Evolutionary conservation across 2,329 filamentous ascomycete genomes (phyloP).

Genomic region (Penicillium sp.): DNA sequence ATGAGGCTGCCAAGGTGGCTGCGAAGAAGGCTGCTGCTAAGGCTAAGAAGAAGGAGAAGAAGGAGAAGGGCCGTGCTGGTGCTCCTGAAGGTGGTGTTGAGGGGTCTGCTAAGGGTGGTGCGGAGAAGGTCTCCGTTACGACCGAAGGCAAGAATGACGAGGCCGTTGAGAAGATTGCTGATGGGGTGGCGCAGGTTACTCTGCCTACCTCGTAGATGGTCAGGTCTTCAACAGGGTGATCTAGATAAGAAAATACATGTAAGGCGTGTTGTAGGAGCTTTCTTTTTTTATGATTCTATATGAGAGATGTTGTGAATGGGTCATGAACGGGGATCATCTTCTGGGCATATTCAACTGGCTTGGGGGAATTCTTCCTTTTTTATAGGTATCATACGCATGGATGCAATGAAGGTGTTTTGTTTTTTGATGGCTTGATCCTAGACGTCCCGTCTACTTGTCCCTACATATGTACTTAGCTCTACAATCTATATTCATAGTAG

Average conservation of each 20-base stretch:
- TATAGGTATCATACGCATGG: slow-evolving; percentile 4
- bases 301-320: slow-evolving; percentile 8
- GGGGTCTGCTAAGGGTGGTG: slow-evolving; percentile 36
- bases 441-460: not conserved
- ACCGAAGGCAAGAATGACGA: slow-evolving; percentile 31
- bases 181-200: slow-evolving; percentile 44
- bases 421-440: not conserved
- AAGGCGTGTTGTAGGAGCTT: slow-evolving; percentile 3
- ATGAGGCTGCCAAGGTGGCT: slow-evolving; percentile 41
- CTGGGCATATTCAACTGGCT: slow-evolving; percentile 5
- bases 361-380: slow-evolving; percentile 3
- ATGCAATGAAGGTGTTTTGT: slow-evolving; percentile 6
- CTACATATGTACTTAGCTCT: not conserved
- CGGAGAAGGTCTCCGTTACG: slow-evolving; percentile 25
- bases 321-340: slow-evolving; percentile 2
- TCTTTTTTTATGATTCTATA: slow-evolving; percentile 3
- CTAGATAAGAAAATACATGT: not conserved
- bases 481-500: not conserved
- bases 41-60: slow-evolving; percentile 35
- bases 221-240: not conserved
- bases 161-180: slow-evolving; percentile 40
- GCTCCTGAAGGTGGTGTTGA: slow-evolving; percentile 34
- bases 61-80: slow-evolving; percentile 33
- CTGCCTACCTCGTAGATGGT: slow-evolving; percentile 38
- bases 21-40: slow-evolving; percentile 41